Conservation (phyloP, 805 yeast genomes). For the Lipomyces mesembrius region DNA sequence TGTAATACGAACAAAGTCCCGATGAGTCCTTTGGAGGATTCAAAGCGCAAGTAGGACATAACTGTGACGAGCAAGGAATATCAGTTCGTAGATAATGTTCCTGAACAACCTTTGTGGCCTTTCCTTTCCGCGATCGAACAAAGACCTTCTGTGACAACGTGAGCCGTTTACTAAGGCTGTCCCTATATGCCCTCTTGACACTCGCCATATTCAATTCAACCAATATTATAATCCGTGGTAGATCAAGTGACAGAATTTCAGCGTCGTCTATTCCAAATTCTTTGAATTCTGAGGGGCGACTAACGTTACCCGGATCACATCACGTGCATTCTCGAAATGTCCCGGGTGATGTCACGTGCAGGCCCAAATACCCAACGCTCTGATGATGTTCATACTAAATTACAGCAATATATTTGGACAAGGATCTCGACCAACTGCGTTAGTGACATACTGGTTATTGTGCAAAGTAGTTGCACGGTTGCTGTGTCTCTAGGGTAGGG, state of each 20-base stretch:
- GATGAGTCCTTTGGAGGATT: conserved; percentile 62
- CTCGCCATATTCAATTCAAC: conserved; percentile 11
- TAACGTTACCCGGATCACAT: not conserved
- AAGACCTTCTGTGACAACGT: conserved; percentile 63
- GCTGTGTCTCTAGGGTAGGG: not conserved
- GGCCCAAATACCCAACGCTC: not conserved
- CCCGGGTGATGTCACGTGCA: not conserved
- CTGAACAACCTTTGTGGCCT: conserved; percentile 86
- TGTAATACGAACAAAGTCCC: conserved; percentile 22
- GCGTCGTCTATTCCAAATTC: not conserved
- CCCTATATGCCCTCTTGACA: conserved; percentile 15
- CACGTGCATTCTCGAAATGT: not conserved
- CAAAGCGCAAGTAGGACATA: conserved; percentile 66
- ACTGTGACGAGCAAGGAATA: conserved; percentile 83
- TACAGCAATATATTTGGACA: not conserved
- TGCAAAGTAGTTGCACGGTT: not conserved
- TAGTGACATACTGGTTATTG: not conserved
- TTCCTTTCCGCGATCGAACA: conserved; percentile 83
- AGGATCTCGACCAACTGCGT: not conserved
- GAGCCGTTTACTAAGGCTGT: conserved; percentile 8
- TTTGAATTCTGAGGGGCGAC: not conserved
- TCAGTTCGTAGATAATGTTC: conserved; percentile 93
- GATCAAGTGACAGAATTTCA: not conserved
- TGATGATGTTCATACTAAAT: not conserved
- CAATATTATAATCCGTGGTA: not conserved